These are phyloP conservation scores for Dimargaris cristalligena DNA, from an alignment of 192 early-diverging fungal genomes.

Conservation along the genomic window DNA sequence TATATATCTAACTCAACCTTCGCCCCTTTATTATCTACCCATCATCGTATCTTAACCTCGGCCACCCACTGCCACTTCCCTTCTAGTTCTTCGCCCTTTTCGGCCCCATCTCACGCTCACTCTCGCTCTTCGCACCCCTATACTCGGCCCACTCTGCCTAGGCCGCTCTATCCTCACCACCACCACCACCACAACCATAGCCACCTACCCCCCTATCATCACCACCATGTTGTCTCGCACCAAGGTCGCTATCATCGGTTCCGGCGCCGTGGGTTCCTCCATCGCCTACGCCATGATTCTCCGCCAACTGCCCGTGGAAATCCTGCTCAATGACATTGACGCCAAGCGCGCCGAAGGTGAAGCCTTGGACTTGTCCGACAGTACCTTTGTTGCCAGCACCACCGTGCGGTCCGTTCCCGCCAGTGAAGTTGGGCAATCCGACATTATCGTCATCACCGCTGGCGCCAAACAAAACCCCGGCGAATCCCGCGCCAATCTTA, in stretches of 20 bases:
- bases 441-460: constrained; percentile 70
- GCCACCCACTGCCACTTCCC: too few species aligned
- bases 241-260: constrained; percentile 50
- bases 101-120: too few species aligned
- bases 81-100: too few species aligned
- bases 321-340: constrained; percentile 55
- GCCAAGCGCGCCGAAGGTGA: constrained; percentile 50
- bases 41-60: too few species aligned
- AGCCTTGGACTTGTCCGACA: constrained; percentile 69
- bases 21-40: too few species aligned
- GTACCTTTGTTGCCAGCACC: constrained; percentile 49
- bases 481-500: constrained; percentile 54
- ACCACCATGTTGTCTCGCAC: not conserved
- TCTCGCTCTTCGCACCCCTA: too few species aligned
- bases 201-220: too few species aligned
- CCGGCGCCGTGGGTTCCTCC: constrained; percentile 59
- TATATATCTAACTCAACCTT: too few species aligned
- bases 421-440: constrained; percentile 61
- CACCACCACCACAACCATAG: too few species aligned
- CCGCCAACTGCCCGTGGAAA: constrained; percentile 47
- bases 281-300: constrained; percentile 54
- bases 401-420: constrained; percentile 36
- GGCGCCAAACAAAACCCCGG: constrained; percentile 65
- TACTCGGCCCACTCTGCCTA: too few species aligned
- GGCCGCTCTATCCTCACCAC: too few species aligned